Evolutionary conservation across 2,329 filamentous ascomycete species (phyloP).

Genomic region (Rhinocladiella similis): DNA sequence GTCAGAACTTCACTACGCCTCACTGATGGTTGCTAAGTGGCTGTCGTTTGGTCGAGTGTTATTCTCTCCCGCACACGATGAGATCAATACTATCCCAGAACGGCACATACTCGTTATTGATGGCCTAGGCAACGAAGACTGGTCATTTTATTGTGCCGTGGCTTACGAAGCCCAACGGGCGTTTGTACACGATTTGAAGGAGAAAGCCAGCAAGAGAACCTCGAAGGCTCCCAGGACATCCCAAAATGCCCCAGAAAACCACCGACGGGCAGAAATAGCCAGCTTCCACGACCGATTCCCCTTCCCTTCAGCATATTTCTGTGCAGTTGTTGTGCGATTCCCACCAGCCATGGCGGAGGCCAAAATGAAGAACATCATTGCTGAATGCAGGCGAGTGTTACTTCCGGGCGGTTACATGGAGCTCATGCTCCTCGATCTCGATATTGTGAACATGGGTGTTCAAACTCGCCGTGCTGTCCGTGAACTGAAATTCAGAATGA

Average conservation of each 20-base stretch:
- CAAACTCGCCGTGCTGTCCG: conserved; percentile 47
- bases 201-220: conserved; percentile 33
- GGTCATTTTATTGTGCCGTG: conserved; percentile 53
- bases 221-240: conserved; percentile 36
- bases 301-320: conserved; percentile 49
- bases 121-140: conserved; percentile 53
- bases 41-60: conserved; percentile 52
- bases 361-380: conserved; percentile 45
- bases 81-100: conserved; percentile 41
- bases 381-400: conserved; percentile 51
- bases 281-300: conserved; percentile 44
- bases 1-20: conserved; percentile 51
- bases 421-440: conserved; percentile 50
- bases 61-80: conserved; percentile 51
- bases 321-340: conserved; percentile 48
- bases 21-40: conserved; percentile 53
- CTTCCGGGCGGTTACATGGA: conserved; percentile 51
- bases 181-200: conserved; percentile 45
- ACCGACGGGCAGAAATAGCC: conserved; percentile 36
- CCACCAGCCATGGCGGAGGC: conserved; percentile 46
- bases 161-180: conserved; percentile 44
- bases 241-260: conserved; percentile 32
- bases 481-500: conserved; percentile 47
- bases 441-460: conserved; percentile 52
- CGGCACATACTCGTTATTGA: conserved; percentile 50